These are phyloP conservation scores for Colletotrichum liriopes DNA, from an alignment of 2,329 filamentous ascomycete genomes.

Conservation along the genomic window DNA sequence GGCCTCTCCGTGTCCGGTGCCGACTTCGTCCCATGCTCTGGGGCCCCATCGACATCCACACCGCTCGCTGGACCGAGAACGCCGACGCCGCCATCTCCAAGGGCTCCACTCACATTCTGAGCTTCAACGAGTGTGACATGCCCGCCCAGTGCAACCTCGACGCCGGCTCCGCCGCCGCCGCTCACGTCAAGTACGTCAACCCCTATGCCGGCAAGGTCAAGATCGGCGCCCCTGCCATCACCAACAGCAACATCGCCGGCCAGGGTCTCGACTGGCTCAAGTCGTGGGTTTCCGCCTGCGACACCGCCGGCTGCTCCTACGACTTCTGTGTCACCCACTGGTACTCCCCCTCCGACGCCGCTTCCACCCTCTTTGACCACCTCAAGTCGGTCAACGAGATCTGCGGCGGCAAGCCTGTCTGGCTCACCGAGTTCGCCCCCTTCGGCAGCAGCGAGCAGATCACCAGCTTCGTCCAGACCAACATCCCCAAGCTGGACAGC, in stretches of 20 bases:
- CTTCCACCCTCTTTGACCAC: slow-evolving; percentile 69
- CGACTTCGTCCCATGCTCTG: slow-evolving; percentile 78
- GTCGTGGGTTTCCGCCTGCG: slow-evolving; percentile 67
- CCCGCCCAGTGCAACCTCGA: slow-evolving; percentile 71
- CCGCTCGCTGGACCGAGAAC: slow-evolving; percentile 64
- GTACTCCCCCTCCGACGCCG: slow-evolving; percentile 68
- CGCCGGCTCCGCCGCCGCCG: slow-evolving; percentile 65
- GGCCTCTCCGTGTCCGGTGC: slow-evolving; percentile 59
- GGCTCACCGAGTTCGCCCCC: slow-evolving; percentile 77
- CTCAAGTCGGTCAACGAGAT: slow-evolving; percentile 61
- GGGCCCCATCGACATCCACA: slow-evolving; percentile 63
- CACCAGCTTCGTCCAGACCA: slow-evolving; percentile 64
- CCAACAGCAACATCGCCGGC: slow-evolving; percentile 67
- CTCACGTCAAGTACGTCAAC: slow-evolving; percentile 70
- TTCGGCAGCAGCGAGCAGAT: slow-evolving; percentile 60
- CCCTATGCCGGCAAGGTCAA: slow-evolving; percentile 66
- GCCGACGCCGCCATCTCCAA: slow-evolving; percentile 66
- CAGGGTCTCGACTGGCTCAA: slow-evolving; percentile 72
- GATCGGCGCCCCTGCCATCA: slow-evolving; percentile 74
- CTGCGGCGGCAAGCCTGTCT: slow-evolving; percentile 68
- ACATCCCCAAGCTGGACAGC: slow-evolving; percentile 65
- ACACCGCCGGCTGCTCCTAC: slow-evolving; percentile 63
- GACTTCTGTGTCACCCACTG: slow-evolving; percentile 77
- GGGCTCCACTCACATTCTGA: slow-evolving; percentile 72
- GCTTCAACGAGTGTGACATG: slow-evolving; percentile 82